Evolutionary conservation across 805 yeast species (phyloP), one percentile per base, ranked within the genome.

Genomic region (Pichia ethanolica): DNA sequence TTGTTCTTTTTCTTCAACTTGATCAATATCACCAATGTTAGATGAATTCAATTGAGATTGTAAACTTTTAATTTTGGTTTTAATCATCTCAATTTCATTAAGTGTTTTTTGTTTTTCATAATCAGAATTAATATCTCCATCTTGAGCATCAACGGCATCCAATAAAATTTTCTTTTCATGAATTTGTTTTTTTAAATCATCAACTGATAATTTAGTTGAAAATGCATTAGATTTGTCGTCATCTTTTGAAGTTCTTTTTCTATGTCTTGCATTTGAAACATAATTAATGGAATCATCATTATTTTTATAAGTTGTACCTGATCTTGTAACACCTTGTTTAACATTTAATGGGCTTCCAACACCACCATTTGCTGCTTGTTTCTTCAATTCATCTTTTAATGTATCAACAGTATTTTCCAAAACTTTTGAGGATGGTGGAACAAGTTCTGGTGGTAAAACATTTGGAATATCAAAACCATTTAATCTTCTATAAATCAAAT

Each of bases 401-500:
- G 81, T 78, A 59, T 75, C 75, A 64, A 84, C 77, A 13, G 85
- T 77, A 56, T 83, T 88, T 54, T 86, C 83, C 52, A 93, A 69
- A 51, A 85, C 74, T 59, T 82, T 80, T 37, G 85, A 77, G 7
- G 95, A 85, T 3, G 96, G 95, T 7, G 99, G 98, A 33, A 89
- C 71, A 55, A 91, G 76, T 61, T 89, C 95, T 3, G 95, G 89
- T 3, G 98, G 98, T 47, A 91, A 74, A 48, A 81, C 72, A 44
- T 73, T 63, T 27, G 99, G 99, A 45, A 93, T 69, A n/a, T 85
- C 88, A 55, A 79, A 81, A 3, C 97, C 97, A 61, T 89, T 90
- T 62, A 91, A 71, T 54, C 91, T 78, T 65, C 97, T 79, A 69
- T 93, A 91, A 41, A 91, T 91, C 51, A 91, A 73, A 73, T 95